Evolutionary conservation across 176 grass and related monocot species (phyloP).

Genomic region (Areca catechu): DNA sequence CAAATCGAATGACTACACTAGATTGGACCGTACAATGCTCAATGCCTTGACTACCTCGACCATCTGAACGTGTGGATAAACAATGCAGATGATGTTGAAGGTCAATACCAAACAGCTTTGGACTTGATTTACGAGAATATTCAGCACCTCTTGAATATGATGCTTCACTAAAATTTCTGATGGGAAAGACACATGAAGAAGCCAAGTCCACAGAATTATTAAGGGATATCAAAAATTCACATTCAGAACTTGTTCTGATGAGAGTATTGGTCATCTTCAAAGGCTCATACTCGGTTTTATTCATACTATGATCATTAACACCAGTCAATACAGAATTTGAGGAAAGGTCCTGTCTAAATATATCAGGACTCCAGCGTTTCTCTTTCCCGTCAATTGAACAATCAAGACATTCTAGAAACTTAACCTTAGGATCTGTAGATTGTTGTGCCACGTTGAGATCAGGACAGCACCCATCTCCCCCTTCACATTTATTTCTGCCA

Average conservation of each 20-base stretch:
- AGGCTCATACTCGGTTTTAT: slow-evolving; percentile 20
- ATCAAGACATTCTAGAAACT: slow-evolving; percentile 1
- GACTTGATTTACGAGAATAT: slow-evolving; percentile 12
- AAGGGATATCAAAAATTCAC: slow-evolving; percentile 19
- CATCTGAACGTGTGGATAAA: slow-evolving; percentile 13
- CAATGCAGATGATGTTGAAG: slow-evolving; percentile 15
- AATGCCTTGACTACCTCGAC: slow-evolving; percentile 29
- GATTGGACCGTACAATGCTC: slow-evolving; percentile 27
- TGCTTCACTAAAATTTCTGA: background rate
- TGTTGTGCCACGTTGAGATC: slow-evolving; percentile 36
- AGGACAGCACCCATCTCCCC: slow-evolving; percentile 16
- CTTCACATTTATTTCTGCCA: background rate
- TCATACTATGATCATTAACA: slow-evolving; percentile 3
- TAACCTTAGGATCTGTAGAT: slow-evolving; percentile 14
- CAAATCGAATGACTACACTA: background rate
- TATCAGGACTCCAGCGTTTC: slow-evolving; percentile 8
- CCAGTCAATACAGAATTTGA: slow-evolving; percentile 15
- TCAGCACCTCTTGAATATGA: slow-evolving; percentile 13
- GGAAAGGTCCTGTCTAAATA: slow-evolving; percentile 13
- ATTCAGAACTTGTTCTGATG: slow-evolving; percentile 22
- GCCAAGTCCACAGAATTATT: slow-evolving; percentile 32
- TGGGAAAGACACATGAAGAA: slow-evolving; percentile 14
- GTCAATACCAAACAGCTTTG: slow-evolving; percentile 47
- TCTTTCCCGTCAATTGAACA: background rate
- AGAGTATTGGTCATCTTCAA: slow-evolving; percentile 15